A percentile compares a stretch with the other conserved stretches of the same genome.
Conservation (phyloP, 2,329 filamentous ascomycete genomes). For the Microsporum audouinii region DNA sequence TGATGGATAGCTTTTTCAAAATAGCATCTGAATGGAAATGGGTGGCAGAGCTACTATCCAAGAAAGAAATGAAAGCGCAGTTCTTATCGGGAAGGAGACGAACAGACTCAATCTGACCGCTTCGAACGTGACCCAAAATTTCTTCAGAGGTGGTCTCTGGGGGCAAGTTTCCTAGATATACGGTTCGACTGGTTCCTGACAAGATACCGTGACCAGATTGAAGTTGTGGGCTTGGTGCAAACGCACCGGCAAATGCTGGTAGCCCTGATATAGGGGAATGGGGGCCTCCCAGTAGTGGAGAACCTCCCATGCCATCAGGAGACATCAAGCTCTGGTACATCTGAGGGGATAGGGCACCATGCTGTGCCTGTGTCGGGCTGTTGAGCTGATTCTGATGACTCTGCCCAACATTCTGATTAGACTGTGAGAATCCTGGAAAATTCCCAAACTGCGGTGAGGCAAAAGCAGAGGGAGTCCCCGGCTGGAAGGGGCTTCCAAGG, state of each 20-base stretch:
- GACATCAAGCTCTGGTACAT: constrained; percentile 78
- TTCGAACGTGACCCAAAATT: constrained; percentile 88
- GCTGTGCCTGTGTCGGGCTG: constrained; percentile 63
- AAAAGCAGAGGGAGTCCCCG: constrained; percentile 81
- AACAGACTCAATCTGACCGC: constrained; percentile 98
- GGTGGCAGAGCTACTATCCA: constrained; percentile 92
- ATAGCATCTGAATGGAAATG: constrained; percentile 99
- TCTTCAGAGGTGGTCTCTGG: constrained; percentile 94
- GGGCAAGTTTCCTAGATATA: constrained; percentile 97
- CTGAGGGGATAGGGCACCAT: constrained; percentile 59
- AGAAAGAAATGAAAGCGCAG: constrained; percentile 97
- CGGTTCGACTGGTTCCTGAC: constrained; percentile 85
- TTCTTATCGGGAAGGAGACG: constrained; percentile 96
- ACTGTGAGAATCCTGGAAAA: constrained; percentile 63
- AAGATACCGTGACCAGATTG: constrained; percentile 68
- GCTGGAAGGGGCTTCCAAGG: constrained; percentile 91
- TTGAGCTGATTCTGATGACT: constrained; percentile 50
- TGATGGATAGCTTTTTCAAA: constrained; percentile 97
- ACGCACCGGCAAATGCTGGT: constrained; percentile 50
- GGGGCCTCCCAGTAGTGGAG: constrained; percentile 66
- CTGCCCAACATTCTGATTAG: constrained; percentile 43
- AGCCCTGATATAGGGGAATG: constrained; percentile 79
- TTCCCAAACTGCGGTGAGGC: constrained; percentile 84
- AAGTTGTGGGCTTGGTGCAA: constrained; percentile 42
- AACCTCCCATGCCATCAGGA: constrained; percentile 62